phyloP scores from a whole-genome alignment of 768 basidiomycete genomes.

The Hypsizygus marmoreus region DNA sequence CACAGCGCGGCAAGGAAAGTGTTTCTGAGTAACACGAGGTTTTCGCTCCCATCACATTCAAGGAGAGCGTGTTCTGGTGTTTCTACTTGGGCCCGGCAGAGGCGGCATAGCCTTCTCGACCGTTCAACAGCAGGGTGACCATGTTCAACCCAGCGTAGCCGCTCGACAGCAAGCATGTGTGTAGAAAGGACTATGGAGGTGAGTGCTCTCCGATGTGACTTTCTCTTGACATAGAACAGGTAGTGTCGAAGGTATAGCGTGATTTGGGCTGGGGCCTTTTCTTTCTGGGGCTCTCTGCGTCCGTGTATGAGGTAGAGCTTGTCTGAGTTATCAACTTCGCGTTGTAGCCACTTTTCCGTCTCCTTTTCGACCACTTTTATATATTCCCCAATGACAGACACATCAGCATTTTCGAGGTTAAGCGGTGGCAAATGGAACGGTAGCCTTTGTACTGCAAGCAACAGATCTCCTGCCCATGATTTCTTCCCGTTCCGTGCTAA shows the following conservation, averaged over 20 bases:
- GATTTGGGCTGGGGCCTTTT: background rate
- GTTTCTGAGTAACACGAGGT: too few species aligned
- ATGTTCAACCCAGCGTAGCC: background rate
- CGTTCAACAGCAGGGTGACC: too few species aligned
- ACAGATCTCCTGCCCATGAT: background rate
- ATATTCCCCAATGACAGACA: background rate
- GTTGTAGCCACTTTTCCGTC: background rate
- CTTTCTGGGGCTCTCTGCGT: background rate
- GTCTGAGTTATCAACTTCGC: background rate
- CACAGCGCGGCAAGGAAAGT: too few species aligned
- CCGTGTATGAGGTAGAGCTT: conserved; percentile 2
- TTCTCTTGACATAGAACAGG: background rate
- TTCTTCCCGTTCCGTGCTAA: background rate
- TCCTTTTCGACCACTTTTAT: background rate
- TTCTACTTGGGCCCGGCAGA: too few species aligned
- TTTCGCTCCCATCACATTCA: too few species aligned
- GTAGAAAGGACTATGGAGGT: background rate
- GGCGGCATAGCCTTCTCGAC: too few species aligned
- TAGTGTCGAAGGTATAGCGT: conserved; percentile 1
- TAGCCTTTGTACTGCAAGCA: background rate
- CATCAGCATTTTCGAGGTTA: background rate
- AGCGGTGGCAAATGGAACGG: background rate
- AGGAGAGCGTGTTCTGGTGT: too few species aligned
- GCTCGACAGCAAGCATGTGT: background rate
- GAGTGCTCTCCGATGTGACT: background rate